Evolutionary conservation across 2,329 filamentous ascomycete genomes (phyloP).

Genomic region (Aspergillus aculeatus): DNA sequence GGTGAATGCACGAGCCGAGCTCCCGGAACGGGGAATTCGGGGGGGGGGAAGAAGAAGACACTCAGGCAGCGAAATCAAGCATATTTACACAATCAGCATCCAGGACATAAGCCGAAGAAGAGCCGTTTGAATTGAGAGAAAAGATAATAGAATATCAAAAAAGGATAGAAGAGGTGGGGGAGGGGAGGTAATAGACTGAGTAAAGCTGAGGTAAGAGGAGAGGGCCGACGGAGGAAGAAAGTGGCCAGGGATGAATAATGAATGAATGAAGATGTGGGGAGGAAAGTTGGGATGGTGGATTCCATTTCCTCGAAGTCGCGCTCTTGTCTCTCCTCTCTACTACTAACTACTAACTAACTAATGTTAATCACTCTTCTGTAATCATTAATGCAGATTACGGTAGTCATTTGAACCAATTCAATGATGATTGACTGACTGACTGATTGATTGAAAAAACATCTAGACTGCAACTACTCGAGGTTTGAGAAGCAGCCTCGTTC

Average conservation of each 20-base stretch:
- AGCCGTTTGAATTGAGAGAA: not conserved
- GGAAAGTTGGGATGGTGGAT: slow-evolving; percentile 1
- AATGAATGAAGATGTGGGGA: slow-evolving; percentile 5
- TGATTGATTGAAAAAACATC: not conserved
- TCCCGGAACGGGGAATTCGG: slow-evolving; percentile 14
- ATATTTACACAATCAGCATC: slow-evolving; percentile 17
- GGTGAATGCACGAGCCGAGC: slow-evolving; percentile 14
- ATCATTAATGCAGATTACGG: not conserved
- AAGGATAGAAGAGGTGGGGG: not conserved
- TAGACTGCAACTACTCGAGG: not conserved
- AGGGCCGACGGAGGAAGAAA: too few relatives aligned
- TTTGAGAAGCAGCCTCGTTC: not conserved
- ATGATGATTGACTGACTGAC: not conserved
- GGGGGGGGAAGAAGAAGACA: not conserved
- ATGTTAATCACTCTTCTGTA: not conserved
- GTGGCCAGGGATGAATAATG: slow-evolving; percentile 7
- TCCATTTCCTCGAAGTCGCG: not conserved
- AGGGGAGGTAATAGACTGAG: too few relatives aligned
- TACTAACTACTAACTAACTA: too few relatives aligned
- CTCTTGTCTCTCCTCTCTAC: too few relatives aligned
- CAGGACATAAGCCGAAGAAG: slow-evolving; percentile 5
- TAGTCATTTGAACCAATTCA: too few relatives aligned
- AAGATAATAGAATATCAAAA: not conserved
- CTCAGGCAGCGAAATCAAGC: slow-evolving; percentile 14
- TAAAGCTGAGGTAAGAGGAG: not conserved